Evolutionary conservation across 306 rosid species (phyloP).

Genomic region (Trifolium pratense): DNA sequence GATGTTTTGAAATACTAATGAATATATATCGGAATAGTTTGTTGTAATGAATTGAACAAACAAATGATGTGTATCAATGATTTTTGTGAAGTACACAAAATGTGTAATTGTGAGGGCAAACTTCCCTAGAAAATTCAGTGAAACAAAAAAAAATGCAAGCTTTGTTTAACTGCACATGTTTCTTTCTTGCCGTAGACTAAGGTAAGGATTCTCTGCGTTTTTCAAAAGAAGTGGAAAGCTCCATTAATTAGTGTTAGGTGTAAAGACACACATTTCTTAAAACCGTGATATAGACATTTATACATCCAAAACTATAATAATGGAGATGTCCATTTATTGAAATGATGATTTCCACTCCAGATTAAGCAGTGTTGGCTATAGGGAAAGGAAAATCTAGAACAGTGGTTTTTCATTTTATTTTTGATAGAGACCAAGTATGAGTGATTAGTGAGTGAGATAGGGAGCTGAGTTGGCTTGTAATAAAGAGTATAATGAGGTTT

Average conservation of each 20-base stretch:
- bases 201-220: background rate
- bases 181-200: background rate
- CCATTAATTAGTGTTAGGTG: background rate
- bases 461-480: no score
- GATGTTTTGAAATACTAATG: conserved; percentile 11
- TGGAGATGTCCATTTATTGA: background rate
- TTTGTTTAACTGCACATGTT: conserved; percentile 9
- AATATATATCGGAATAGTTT: conserved; percentile 10
- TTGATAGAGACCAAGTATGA: no score
- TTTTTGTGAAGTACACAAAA: background rate
- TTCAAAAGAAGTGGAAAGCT: background rate
- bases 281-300: background rate
- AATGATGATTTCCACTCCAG: background rate
- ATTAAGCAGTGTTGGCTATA: background rate
- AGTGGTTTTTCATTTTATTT: conserved; percentile 15
- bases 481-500: no score
- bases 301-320: background rate
- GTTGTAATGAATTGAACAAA: conserved; percentile 10
- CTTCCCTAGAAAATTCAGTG: conserved; percentile 19
- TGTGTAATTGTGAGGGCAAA: conserved; percentile 8
- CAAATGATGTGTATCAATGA: conserved; percentile 5
- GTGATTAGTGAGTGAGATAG: no score
- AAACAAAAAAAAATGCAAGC: conserved; percentile 20
- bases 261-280: background rate
- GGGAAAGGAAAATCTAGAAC: conserved; percentile 8